Evolutionary conservation across 2,329 filamentous ascomycete genomes (phyloP).

Genomic region (Volutella citrinella): DNA sequence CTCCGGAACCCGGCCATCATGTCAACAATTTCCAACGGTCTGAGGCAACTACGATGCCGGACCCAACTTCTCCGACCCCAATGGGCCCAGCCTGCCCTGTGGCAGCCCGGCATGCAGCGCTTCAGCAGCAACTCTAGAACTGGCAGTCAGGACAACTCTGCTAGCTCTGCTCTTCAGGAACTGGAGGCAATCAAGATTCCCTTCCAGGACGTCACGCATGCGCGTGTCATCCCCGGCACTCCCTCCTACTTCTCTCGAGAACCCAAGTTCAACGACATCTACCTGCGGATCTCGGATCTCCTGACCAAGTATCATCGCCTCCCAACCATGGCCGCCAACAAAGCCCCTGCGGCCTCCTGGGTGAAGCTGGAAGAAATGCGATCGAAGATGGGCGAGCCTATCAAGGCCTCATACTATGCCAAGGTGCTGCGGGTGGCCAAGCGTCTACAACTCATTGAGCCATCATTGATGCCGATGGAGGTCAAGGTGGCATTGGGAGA

Average conservation of each 20-base stretch:
- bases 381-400: conserved; percentile 64
- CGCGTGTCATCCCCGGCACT: conserved; percentile 78
- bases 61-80: conserved; percentile 28
- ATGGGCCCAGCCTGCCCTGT: conserved; percentile 25
- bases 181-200: too few relatives aligned
- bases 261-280: conserved; percentile 81
- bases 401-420: conserved; percentile 76
- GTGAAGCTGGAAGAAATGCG: conserved; percentile 75
- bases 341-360: conserved; percentile 77
- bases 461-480: conserved; percentile 67
- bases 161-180: too few relatives aligned
- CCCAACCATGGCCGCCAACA: conserved; percentile 61
- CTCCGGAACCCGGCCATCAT: conserved; percentile 28
- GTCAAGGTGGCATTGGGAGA: conserved; percentile 61
- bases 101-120: conserved; percentile 23
- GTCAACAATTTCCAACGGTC: conserved; percentile 31
- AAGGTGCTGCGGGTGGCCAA: conserved; percentile 73
- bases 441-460: conserved; percentile 81
- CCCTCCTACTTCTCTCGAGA: conserved; percentile 93
- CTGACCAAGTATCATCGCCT: conserved; percentile 70
- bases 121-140: conserved; percentile 25
- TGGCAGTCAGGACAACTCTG: too few relatives aligned
- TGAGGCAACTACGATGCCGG: conserved; percentile 35
- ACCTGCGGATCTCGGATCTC: conserved; percentile 70
- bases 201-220: conserved; percentile 41